phyloP scores from a whole-genome alignment of 345 rosid species.

The Barbarea vulgaris region DNA sequence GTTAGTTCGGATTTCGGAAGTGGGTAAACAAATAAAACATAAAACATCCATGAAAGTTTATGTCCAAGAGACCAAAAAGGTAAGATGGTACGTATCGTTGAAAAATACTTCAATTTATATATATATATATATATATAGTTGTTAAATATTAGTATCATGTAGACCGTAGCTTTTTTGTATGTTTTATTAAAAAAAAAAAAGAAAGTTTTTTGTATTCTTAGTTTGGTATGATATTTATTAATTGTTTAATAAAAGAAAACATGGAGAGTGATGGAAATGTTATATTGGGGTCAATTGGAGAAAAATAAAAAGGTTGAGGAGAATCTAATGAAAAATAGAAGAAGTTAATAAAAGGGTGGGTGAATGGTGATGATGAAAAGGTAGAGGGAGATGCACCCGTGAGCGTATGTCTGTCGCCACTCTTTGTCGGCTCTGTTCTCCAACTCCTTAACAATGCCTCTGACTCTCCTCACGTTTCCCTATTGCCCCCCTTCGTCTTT shows the following conservation, averaged over 20 bases:
- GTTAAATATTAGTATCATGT: neutral
- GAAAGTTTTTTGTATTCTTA: neutral
- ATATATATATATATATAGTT: no score
- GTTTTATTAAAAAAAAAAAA: no score
- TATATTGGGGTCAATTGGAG: neutral
- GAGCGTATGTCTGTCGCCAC: conserved; percentile 40
- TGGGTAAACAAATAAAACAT: no score
- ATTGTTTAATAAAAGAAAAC: neutral
- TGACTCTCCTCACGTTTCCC: conserved; percentile 25
- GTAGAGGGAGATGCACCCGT: conserved; percentile 36
- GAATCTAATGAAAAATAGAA: neutral
- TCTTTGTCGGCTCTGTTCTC: conserved; percentile 36
- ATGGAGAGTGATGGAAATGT: neutral
- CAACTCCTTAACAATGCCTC: neutral
- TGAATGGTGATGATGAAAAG: conserved; percentile 30
- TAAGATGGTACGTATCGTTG: no score
- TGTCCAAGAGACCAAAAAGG: no score
- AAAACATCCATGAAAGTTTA: no score
- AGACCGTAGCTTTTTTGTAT: neutral
- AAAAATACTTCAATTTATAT: no score
- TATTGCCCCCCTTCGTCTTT: neutral
- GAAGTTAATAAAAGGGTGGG: neutral
- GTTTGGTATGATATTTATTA: neutral
- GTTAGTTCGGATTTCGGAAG: no score
- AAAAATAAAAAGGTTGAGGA: neutral